A percentile compares a stretch with the other conserved stretches of the same genome.
Conservation (phyloP, 495 filamentous ascomycete genomes). For the Ascodesmis nigricans region DNA sequence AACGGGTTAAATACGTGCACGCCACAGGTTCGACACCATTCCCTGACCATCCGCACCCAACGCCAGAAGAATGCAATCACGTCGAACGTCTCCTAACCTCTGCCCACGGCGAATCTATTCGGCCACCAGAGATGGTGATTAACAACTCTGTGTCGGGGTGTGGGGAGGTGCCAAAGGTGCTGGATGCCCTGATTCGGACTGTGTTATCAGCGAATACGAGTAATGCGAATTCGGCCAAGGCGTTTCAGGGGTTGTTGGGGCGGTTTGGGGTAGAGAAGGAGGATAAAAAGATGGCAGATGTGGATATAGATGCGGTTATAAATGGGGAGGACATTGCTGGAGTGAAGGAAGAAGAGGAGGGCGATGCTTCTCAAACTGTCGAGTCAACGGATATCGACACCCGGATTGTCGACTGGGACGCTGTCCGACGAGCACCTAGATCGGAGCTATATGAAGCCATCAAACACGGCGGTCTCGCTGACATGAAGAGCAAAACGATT, state of each 20-base stretch:
- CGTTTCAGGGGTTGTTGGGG: conserved; percentile 48
- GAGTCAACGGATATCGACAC: conserved; percentile 19
- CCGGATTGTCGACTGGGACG: conserved; percentile 74
- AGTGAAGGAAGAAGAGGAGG: conserved; percentile 2
- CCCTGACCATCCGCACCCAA: conserved; percentile 45
- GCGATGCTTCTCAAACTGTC: conserved; percentile 25
- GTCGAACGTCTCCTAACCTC: conserved; percentile 46
- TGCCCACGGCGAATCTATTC: conserved; percentile 41
- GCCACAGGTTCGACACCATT: conserved; percentile 32
- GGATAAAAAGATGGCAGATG: conserved; percentile 22
- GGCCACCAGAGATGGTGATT: conserved; percentile 43
- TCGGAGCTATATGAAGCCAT: conserved; percentile 52
- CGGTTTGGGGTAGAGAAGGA: conserved; percentile 40
- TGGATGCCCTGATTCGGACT: conserved; percentile 50
- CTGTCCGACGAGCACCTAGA: conserved; percentile 40
- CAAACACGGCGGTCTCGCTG: conserved; percentile 45
- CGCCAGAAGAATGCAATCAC: conserved; percentile 45
- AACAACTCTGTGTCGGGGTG: conserved; percentile 63
- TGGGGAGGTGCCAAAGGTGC: conserved; percentile 76
- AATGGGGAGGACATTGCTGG: not conserved
- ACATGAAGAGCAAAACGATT: conserved; percentile 52
- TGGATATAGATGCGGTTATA: not conserved
- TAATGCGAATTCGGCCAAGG: conserved; percentile 21
- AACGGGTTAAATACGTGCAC: conserved; percentile 13
- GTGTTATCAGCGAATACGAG: conserved; percentile 18